A percentile compares a stretch with the other conserved stretches of the same genome.
Conservation (phyloP, 23 red algal species). For the Pyropia yezoensis region DNA sequence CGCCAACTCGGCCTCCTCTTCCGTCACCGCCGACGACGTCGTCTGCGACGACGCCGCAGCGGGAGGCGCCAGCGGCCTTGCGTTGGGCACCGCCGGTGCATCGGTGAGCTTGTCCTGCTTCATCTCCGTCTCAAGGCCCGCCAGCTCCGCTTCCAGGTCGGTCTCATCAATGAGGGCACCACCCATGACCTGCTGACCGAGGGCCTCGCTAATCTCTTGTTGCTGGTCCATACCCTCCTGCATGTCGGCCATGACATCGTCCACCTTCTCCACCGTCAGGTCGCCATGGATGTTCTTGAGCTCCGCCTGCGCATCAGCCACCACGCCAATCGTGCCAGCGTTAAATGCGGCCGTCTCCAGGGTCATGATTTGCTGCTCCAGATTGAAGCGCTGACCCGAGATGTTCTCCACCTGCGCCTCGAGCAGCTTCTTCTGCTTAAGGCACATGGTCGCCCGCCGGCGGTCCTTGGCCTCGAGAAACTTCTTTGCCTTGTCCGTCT, state of each 20-base stretch:
- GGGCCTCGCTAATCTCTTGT: constrained; percentile 7
- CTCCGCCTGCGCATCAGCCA: constrained; percentile 2
- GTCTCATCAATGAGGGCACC: constrained; percentile 5
- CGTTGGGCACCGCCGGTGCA: too few relatives aligned
- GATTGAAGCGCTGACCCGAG: constrained; percentile 2
- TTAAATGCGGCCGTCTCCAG: constrained; percentile 4
- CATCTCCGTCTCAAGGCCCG: constrained; percentile 4
- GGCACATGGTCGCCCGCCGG: constrained; percentile 4
- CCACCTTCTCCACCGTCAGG: constrained; percentile 11
- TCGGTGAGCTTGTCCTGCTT: too few relatives aligned
- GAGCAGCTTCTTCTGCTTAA: constrained; percentile 12
- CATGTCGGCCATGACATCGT: constrained; percentile 18
- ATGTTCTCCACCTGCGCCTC: constrained; percentile 15
- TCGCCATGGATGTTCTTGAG: constrained; percentile 4
- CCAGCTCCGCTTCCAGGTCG: constrained; percentile 7
- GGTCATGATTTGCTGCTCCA: constrained; percentile 13
- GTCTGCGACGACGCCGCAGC: too few relatives aligned
- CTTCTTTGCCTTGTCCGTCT: too few relatives aligned
- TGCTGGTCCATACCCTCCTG: constrained; percentile 9
- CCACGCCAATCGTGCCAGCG: constrained; percentile 7
- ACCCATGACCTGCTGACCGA: constrained; percentile 6
- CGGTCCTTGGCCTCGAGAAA: too few relatives aligned
- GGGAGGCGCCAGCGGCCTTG: too few relatives aligned
- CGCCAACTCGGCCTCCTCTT: too few relatives aligned
- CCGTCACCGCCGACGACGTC: too few relatives aligned